Percentiles rank a stretch among this genome's conserved stretches.
Evolutionary conservation across 768 basidiomycete genomes (phyloP).

Genomic region (Phaffia tasmanica): DNA sequence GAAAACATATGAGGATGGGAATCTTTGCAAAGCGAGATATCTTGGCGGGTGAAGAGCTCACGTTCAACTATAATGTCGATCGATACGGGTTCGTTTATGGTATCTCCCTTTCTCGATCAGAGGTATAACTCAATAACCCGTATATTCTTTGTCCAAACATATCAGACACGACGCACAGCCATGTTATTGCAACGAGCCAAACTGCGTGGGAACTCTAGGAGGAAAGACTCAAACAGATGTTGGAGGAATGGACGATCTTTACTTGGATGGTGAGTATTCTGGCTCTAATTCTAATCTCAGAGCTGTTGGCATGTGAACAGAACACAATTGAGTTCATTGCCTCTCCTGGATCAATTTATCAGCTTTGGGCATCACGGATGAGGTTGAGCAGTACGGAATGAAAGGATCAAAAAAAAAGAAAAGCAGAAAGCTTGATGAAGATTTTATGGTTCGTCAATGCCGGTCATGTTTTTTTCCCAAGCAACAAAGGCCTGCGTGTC

Average conservation of each 20-base stretch:
- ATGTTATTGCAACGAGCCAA: slow-evolving; percentile 90
- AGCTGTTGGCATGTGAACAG: not conserved
- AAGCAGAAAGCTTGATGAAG: slow-evolving; percentile 85
- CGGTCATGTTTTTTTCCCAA: not conserved
- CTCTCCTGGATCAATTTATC: not conserved
- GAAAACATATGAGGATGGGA: slow-evolving; percentile 81
- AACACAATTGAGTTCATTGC: not conserved
- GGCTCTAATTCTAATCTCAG: not conserved
- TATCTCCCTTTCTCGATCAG: not conserved
- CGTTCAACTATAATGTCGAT: slow-evolving; percentile 99
- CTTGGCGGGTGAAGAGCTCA: slow-evolving; percentile 37
- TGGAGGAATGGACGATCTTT: slow-evolving; percentile 84
- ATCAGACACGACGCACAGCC: slow-evolving; percentile 87
- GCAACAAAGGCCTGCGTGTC: not conserved
- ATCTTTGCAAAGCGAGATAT: slow-evolving; percentile 75
- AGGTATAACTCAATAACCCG: not conserved
- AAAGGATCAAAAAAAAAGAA: slow-evolving; percentile 85
- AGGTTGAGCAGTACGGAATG: slow-evolving; percentile 66
- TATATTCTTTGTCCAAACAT: not conserved
- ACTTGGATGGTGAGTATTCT: slow-evolving; percentile 62
- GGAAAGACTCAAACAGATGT: slow-evolving; percentile 98
- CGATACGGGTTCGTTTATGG: slow-evolving; percentile 71
- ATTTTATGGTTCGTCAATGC: slow-evolving; percentile 57
- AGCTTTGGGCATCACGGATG: slow-evolving; percentile 91
- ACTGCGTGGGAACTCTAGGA: slow-evolving; percentile 90